phyloP scores from a whole-genome alignment of 2,329 filamentous ascomycete species.

The Didymella arachidicola region DNA sequence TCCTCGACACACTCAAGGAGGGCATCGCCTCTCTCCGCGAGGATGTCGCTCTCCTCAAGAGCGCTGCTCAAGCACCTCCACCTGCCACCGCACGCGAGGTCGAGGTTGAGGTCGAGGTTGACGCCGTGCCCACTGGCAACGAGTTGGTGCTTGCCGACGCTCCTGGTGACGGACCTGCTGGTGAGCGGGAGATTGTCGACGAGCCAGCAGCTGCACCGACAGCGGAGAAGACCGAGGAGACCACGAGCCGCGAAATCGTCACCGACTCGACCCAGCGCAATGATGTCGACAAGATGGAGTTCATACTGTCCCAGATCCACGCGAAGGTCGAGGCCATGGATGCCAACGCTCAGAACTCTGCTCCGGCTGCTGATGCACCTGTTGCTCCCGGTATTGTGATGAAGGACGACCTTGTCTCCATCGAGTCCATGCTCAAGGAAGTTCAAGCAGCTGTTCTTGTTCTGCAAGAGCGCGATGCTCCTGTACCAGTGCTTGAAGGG shows the following conservation, averaged over 20 bases:
- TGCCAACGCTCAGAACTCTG: slow-evolving; percentile 57
- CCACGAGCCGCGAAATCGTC: slow-evolving; percentile 51
- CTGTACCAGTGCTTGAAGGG: slow-evolving; percentile 54
- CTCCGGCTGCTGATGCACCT: slow-evolving; percentile 45
- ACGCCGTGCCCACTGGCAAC: slow-evolving; percentile 55
- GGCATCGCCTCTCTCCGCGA: slow-evolving; percentile 77
- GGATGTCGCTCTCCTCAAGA: slow-evolving; percentile 80
- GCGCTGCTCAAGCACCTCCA: slow-evolving; percentile 24
- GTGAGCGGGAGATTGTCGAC: slow-evolving; percentile 41
- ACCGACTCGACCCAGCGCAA: slow-evolving; percentile 67
- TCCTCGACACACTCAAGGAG: slow-evolving; percentile 85
- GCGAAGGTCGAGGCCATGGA: slow-evolving; percentile 85
- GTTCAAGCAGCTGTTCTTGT: slow-evolving; percentile 65
- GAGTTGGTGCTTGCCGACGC: slow-evolving; percentile 61
- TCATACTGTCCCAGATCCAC: slow-evolving; percentile 80
- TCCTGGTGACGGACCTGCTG: slow-evolving; percentile 22
- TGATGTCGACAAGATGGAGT: slow-evolving; percentile 86
- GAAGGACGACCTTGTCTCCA: slow-evolving; percentile 59
- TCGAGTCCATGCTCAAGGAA: slow-evolving; percentile 59
- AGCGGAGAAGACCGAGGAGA: slow-evolving; percentile 29
- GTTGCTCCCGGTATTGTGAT: slow-evolving; percentile 54
- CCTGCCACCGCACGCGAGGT: slow-evolving; percentile 38
- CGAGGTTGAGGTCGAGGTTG: slow-evolving; percentile 60
- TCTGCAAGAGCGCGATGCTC: slow-evolving; percentile 40
- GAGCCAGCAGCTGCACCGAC: slow-evolving; percentile 58